Percentiles rank a stretch among this genome's conserved stretches.
phyloP scores from a whole-genome alignment of 192 early-diverging fungal genomes.

The Dissophora globulifera region DNA sequence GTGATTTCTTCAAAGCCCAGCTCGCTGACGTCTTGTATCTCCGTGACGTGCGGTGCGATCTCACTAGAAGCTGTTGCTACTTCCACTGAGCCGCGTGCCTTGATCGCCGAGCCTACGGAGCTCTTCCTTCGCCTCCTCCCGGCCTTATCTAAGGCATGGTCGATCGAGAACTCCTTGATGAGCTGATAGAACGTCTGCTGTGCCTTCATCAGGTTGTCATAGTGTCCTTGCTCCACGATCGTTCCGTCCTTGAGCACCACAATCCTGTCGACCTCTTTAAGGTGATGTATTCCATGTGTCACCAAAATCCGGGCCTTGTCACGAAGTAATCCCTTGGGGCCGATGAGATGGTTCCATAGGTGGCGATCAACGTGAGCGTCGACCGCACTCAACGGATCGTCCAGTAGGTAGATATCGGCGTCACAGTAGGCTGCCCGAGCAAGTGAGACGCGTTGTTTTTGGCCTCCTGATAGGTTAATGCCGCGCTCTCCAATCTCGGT shows the following conservation, averaged over 20 bases:
- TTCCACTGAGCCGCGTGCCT: too few relatives aligned
- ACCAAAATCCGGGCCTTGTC: constrained; percentile 83
- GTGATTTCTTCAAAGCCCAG: not conserved
- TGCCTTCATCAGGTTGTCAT: constrained; percentile 68
- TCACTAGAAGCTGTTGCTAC: not conserved
- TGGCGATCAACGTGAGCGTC: constrained; percentile 64
- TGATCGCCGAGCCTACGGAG: too few relatives aligned
- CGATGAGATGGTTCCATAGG: constrained; percentile 88
- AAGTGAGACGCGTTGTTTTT: constrained; percentile 46
- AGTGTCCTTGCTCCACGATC: constrained; percentile 74
- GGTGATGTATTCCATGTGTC: constrained; percentile 80
- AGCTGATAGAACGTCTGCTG: constrained; percentile 68
- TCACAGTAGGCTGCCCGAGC: constrained; percentile 86
- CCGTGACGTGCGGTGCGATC: not conserved
- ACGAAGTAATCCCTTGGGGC: constrained; percentile 80
- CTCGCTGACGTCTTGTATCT: not conserved
- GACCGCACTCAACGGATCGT: constrained; percentile 67
- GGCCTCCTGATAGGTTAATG: constrained; percentile 91
- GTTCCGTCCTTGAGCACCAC: constrained; percentile 77
- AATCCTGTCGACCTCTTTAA: constrained; percentile 71
- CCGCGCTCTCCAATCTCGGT: constrained; percentile 94
- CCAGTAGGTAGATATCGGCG: constrained; percentile 67
- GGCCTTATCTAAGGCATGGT: constrained; percentile 7
- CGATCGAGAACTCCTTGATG: constrained; percentile 74
- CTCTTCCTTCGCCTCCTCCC: not conserved